Evolutionary conservation across 805 yeast species (phyloP).

Genomic region (Candida yuanshanica): DNA sequence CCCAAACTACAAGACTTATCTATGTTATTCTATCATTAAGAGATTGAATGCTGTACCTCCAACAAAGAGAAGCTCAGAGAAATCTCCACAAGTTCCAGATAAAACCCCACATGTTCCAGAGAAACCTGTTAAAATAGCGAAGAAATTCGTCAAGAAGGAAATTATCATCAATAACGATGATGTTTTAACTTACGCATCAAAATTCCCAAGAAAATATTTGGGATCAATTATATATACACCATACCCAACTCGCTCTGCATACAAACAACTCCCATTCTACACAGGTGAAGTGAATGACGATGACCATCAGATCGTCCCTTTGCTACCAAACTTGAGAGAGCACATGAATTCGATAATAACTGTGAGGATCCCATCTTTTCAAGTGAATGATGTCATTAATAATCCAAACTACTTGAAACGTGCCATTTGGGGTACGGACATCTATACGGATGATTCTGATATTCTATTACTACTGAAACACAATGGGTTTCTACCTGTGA

Average conservation of each 20-base stretch:
- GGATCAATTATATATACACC: slow-evolving; percentile 57
- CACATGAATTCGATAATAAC: slow-evolving; percentile 36
- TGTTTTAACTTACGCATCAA: slow-evolving; percentile 33
- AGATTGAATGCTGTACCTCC: slow-evolving; percentile 22
- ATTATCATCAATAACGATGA: slow-evolving; percentile 33
- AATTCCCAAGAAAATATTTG: slow-evolving; percentile 40
- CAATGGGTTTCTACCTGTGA: slow-evolving; percentile 53
- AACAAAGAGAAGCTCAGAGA: slow-evolving; percentile 5
- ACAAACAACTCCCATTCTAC: slow-evolving; percentile 14
- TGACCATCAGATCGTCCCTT: slow-evolving; percentile 16
- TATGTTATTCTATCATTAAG: slow-evolving; percentile 26
- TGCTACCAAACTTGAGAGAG: slow-evolving; percentile 29
- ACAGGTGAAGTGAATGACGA: slow-evolving; percentile 4
- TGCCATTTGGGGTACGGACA: slow-evolving; percentile 84
- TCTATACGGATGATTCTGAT: slow-evolving; percentile 93
- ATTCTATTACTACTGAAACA: slow-evolving; percentile 70
- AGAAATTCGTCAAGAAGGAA: slow-evolving; percentile 18
- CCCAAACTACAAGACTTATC: slow-evolving; percentile 23
- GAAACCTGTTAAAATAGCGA: slow-evolving; percentile 1
- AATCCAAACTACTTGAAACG: slow-evolving; percentile 19
- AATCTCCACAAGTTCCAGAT: not conserved
- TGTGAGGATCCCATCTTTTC: slow-evolving; percentile 23
- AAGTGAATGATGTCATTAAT: slow-evolving; percentile 20
- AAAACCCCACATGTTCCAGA: not conserved
- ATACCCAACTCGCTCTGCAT: slow-evolving; percentile 42